Conservation (phyloP, 495 filamentous ascomycete species). For the Bathelium albidoporum region DNA sequence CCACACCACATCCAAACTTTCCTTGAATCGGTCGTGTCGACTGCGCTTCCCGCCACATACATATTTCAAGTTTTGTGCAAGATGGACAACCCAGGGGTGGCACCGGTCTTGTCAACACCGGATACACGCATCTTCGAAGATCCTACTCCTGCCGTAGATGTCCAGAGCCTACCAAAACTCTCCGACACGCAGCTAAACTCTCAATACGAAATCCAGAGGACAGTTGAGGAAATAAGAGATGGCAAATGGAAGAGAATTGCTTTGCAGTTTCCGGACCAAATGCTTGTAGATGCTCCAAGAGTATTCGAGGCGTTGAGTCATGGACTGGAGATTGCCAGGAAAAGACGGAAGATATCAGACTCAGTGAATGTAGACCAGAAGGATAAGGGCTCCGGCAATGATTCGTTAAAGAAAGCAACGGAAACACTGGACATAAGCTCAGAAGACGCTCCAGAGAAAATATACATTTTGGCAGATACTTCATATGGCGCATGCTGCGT, state of each 20-base stretch:
- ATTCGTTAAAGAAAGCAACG: background rate
- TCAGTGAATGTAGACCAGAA: slow-evolving; percentile 1
- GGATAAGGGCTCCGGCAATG: background rate
- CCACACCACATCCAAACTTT: too few species aligned
- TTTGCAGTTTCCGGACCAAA: slow-evolving; percentile 87
- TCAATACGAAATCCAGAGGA: slow-evolving; percentile 80
- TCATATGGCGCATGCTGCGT: slow-evolving; percentile 97
- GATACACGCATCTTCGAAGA: slow-evolving; percentile 70
- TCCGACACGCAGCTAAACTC: slow-evolving; percentile 62
- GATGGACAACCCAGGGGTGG: slow-evolving; percentile 3
- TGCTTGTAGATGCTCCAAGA: slow-evolving; percentile 75
- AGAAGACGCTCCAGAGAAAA: slow-evolving; percentile 30
- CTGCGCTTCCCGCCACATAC: too few species aligned
- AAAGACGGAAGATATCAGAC: slow-evolving; percentile 2
- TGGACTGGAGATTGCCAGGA: slow-evolving; percentile 40
- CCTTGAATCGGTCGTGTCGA: too few species aligned
- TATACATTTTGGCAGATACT: slow-evolving; percentile 89
- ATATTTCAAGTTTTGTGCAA: too few species aligned
- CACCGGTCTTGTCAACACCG: slow-evolving; percentile 82
- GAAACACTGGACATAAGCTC: background rate
- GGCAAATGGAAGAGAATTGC: slow-evolving; percentile 68
- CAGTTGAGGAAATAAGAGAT: slow-evolving; percentile 59
- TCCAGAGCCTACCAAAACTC: slow-evolving; percentile 23
- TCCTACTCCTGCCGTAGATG: slow-evolving; percentile 30
- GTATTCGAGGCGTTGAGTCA: slow-evolving; percentile 59